Evolutionary conservation across 441 rosid genomes (phyloP).

Genomic region (Kokia cookei): DNA sequence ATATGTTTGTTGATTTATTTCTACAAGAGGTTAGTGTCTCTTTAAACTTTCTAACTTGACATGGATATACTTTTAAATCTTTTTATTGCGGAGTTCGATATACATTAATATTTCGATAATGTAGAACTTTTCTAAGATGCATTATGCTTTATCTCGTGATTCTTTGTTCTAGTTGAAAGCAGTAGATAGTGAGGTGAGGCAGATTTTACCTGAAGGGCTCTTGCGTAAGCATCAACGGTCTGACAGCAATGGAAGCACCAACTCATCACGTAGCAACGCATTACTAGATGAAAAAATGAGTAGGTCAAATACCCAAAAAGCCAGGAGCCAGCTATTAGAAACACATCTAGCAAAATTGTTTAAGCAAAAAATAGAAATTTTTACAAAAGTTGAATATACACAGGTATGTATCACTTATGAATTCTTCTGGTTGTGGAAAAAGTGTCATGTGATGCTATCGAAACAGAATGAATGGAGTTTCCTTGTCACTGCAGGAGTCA

Average conservation of each 20-base stretch:
- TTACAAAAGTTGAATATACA: slow-evolving; percentile 87
- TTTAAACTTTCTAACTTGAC: not conserved
- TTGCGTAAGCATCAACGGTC: slow-evolving; percentile 75
- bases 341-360: slow-evolving; percentile 98
- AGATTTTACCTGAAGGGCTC: slow-evolving; percentile 77
- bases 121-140: not conserved
- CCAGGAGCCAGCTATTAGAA: slow-evolving; percentile 94
- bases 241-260: slow-evolving; percentile 92
- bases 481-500: slow-evolving; percentile 77
- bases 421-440: slow-evolving; percentile 10
- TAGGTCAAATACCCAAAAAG: slow-evolving; percentile 71
- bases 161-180: slow-evolving; percentile 58
- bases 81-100: slow-evolving; percentile 1
- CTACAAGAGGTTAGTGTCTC: slow-evolving; percentile 73
- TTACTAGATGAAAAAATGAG: slow-evolving; percentile 69
- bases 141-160: not conserved
- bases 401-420: slow-evolving; percentile 63
- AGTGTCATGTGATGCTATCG: not conserved
- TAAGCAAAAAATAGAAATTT: slow-evolving; percentile 96
- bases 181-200: slow-evolving; percentile 72
- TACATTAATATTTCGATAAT: not conserved
- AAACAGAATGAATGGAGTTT: slow-evolving; percentile 14
- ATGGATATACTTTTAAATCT: not conserved
- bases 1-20: slow-evolving; percentile 92
- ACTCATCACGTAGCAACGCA: slow-evolving; percentile 84